Evolutionary conservation across 331 rosid species (phyloP), one percentile per base, ranked within the genome.

Genomic region (Rhamnella rubrinervis): DNA sequence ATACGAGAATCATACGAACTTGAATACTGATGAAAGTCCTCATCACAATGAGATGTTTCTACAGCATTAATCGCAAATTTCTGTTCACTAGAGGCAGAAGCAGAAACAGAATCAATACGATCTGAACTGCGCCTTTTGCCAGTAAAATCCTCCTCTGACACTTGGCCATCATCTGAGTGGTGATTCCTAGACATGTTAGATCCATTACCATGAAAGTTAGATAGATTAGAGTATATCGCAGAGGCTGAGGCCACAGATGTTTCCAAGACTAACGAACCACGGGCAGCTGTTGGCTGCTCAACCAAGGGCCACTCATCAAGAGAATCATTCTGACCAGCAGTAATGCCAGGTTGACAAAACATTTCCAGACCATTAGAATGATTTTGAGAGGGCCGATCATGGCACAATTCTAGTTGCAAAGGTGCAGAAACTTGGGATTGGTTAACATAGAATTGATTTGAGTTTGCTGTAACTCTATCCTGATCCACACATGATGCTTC

Each of bases 281-380:
- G 53, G 59, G 69, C 66, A 64, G 75, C 61, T 19, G 46, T 49
- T 63, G 82, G 81, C 44, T 79, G 86, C 71, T 81, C 89, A 71
- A 64, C 72, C 79, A 59, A 75, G 55, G 82, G 84, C 85, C 86
- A 66, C 31, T 81, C 82, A 18, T 80, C 84, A 65, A 64, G 78
- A 50, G 80, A 55, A 74, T 26, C 55, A 55, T 79, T 75, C 60
- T 75, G 83, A 68, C 81, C 61, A 64, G 40, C 26, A 40, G 37
- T 9, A 58, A 19, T 18, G 0, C 62, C 75, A 39, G 74, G 26
- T 28, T 62, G 49, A 50, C 66, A n/a, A 2, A 62, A 39, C 28
- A 25, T 49, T 50, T 44, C 71, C 23, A 60, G 58, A 7, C 19
- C 51, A 51, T 5, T 59, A 31, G 73, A 76, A 68, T 70, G 74